phyloP scores from a whole-genome alignment of 257 asterid genomes.

The Euphrasia confusa region DNA sequence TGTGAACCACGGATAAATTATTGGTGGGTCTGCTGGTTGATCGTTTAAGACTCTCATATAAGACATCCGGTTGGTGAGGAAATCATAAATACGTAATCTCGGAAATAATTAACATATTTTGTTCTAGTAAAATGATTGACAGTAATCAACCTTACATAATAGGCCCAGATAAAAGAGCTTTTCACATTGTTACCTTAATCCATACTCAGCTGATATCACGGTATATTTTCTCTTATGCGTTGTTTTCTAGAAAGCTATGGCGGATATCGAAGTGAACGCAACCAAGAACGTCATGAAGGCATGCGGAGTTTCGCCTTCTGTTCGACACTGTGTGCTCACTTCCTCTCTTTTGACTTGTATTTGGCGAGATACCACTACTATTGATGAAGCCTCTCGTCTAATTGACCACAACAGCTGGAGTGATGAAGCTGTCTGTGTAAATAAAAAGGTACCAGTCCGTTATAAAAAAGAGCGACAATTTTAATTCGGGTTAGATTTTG shows the following conservation, averaged over 20 bases:
- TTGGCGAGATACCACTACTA: slow-evolving; percentile 47
- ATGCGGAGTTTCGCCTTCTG: slow-evolving; percentile 57
- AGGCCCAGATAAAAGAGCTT: background rate
- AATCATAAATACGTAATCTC: too few relatives aligned
- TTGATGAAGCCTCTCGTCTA: slow-evolving; percentile 25
- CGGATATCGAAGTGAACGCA: slow-evolving; percentile 59
- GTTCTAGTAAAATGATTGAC: too few relatives aligned
- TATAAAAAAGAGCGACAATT: background rate
- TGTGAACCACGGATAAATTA: background rate
- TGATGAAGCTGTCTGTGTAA: slow-evolving; percentile 60
- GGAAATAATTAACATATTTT: too few relatives aligned
- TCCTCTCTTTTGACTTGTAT: slow-evolving; percentile 85
- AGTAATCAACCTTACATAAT: background rate
- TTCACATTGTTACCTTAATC: background rate
- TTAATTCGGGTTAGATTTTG: background rate
- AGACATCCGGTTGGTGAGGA: too few relatives aligned
- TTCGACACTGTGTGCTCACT: slow-evolving; percentile 66
- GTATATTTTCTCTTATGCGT: background rate
- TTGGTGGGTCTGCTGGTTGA: background rate
- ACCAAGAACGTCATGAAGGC: slow-evolving; percentile 68
- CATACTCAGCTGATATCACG: background rate
- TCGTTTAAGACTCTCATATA: background rate
- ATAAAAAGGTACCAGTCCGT: slow-evolving; percentile 48
- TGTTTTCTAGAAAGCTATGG: slow-evolving; percentile 63
- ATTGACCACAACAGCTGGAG: slow-evolving; percentile 85